Evolutionary conservation across 371 early-diverging fungal species (phyloP), one percentile per base, ranked within the genome.

Genomic region (Rhizopus arrhizus): DNA sequence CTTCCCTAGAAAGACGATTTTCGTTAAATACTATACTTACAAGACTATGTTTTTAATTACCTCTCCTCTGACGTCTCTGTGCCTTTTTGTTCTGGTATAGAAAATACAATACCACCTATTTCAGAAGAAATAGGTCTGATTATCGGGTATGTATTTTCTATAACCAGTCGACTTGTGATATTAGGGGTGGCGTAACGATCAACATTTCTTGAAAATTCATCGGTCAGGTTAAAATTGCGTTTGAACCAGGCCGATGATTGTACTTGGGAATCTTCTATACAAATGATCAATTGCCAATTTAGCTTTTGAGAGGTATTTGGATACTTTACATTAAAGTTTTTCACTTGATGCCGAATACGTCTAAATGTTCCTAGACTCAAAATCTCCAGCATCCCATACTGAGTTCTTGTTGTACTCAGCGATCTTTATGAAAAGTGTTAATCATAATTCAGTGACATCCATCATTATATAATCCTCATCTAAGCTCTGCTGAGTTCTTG

Each of bases 21-120:
- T 5, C 8, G 2, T 36, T 34, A 38, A 2, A 4, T 52, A 35
- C 4, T 35, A 35, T 52, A 9, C 5, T 15, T 40, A 48, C n/a
- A 13, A 33, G 7, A 33, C 6, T 9, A 31, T 2, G 13, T 31
- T n/a, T n/a, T n/a, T 6, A n/a, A 38, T 59, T 59, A 59, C 65
- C 10, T 42, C 51, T 65, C 57, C n/a, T 51, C 40, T 0, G 12
- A 5, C 12, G 47, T 40, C 12, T 57, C 46, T 5, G 13, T 10
- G 2, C 7, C 5, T n/a, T 66, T 54, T 9, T 51, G 12, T 35
- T 79, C 76, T 5, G 76, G 70, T 28, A 79, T 46, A 16, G 62
- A 64, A 32, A 76, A 76, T 0, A 76, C 58, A 10, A 76, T 42
- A 3, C 62, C 77, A 0, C 75, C 72, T 10, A 69, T 59, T 46